These are phyloP conservation scores for Liriodendron chinense DNA, from an alignment of 164 flowering plant genomes.

Conservation along the genomic window DNA sequence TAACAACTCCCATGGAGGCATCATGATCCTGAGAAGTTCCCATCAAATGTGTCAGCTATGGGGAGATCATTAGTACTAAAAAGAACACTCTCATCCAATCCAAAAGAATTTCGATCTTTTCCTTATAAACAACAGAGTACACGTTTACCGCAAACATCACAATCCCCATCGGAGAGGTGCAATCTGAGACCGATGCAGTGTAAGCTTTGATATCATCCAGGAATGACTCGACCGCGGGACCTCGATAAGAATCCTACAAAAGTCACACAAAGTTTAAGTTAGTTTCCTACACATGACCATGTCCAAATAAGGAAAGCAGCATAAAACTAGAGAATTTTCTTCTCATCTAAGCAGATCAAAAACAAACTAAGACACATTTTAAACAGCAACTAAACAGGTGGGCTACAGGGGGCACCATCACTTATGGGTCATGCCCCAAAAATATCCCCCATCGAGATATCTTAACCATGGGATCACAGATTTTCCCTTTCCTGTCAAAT, in stretches of 20 bases:
- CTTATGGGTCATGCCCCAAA: no score
- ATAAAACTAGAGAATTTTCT: no score
- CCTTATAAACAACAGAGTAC: background rate
- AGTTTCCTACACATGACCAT: background rate
- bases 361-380: no score
- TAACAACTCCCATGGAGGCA: conserved; percentile 39
- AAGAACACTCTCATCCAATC: background rate
- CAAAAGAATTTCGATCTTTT: background rate
- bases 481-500: no score
- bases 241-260: conserved; percentile 24
- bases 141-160: conserved; percentile 60
- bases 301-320: background rate
- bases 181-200: conserved; percentile 44
- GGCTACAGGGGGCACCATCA: no score
- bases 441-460: no score
- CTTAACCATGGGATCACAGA: no score
- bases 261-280: background rate
- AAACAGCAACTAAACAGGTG: no score
- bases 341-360: no score
- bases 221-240: conserved; percentile 37
- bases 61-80: background rate
- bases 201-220: conserved; percentile 45
- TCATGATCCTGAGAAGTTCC: conserved; percentile 30
- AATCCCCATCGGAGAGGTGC: conserved; percentile 49
- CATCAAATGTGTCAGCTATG: conserved; percentile 1